Evolutionary conservation across 2,329 filamentous ascomycete species (phyloP).

Genomic region (Aspergillus oerlinghausenensis): DNA sequence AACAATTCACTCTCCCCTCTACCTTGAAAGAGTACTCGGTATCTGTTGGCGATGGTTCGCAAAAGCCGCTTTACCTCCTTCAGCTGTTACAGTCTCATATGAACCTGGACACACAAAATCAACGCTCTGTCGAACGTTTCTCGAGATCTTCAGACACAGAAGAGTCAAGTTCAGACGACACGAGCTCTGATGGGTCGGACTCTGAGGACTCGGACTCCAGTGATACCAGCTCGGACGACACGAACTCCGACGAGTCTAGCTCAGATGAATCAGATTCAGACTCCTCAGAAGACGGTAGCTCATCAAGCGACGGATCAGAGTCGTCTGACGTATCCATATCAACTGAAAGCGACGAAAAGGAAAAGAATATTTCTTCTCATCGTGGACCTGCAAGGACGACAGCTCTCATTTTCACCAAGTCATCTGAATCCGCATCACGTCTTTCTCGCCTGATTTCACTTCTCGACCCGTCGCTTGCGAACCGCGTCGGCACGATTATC

Average conservation of each 20-base stretch:
- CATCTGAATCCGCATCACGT: constrained; percentile 81
- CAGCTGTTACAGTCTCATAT: constrained; percentile 58
- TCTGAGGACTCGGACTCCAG: constrained; percentile 36
- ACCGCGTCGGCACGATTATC: constrained; percentile 64
- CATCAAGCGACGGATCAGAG: constrained; percentile 12
- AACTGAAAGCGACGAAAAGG: constrained; percentile 11
- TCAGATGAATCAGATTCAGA: constrained; percentile 28
- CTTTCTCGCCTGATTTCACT: constrained; percentile 73
- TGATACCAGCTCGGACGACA: constrained; percentile 20
- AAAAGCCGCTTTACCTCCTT: constrained; percentile 82
- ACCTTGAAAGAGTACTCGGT: constrained; percentile 62
- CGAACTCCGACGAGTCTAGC: constrained; percentile 14
- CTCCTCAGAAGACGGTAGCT: constrained; percentile 11
- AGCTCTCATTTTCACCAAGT: constrained; percentile 82
- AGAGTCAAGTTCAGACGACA: constrained; percentile 14
- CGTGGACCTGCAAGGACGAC: constrained; percentile 32
- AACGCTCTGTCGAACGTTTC: background rate
- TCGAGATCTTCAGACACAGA: constrained; percentile 14
- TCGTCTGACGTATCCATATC: constrained; percentile 18
- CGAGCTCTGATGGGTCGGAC: constrained; percentile 29
- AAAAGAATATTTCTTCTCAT: constrained; percentile 21
- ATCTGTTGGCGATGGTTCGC: constrained; percentile 62
- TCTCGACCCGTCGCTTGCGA: constrained; percentile 56
- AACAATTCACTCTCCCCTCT: constrained; percentile 57
- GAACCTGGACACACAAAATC: constrained; percentile 17